Evolutionary conservation across 345 rosid genomes (phyloP).

Genomic region (Clausena lansium): DNA sequence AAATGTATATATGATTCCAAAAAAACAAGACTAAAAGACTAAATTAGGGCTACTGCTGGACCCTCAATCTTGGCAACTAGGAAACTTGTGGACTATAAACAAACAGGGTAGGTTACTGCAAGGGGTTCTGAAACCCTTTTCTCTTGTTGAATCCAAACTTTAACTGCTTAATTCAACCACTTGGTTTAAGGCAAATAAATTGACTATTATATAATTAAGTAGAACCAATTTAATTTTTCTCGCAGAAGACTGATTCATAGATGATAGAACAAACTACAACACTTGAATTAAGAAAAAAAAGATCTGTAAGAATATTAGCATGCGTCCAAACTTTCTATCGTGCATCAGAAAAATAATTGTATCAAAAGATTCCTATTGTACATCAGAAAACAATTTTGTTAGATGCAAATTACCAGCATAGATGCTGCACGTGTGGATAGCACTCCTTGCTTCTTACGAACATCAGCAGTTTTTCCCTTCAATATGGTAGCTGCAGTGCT

Average conservation of each 20-base stretch:
- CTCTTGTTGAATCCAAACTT: too few relatives aligned
- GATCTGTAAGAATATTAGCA: conserved; percentile 1
- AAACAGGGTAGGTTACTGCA: too few relatives aligned
- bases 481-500: conserved; percentile 53
- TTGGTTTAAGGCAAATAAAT: not conserved
- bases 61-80: too few relatives aligned
- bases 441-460: conserved; percentile 65
- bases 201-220: not conserved
- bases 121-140: too few relatives aligned
- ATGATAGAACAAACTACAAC: not conserved
- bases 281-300: not conserved
- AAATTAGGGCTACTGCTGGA: too few relatives aligned
- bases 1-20: not conserved
- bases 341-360: not conserved
- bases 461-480: conserved; percentile 55
- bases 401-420: conserved; percentile 71
- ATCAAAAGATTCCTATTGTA: not conserved
- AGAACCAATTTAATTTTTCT: not conserved
- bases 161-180: too few relatives aligned
- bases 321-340: not conserved
- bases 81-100: too few relatives aligned
- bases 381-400: conserved; percentile 4
- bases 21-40: too few relatives aligned
- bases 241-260: not conserved
- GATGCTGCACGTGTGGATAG: conserved; percentile 90